These are phyloP conservation scores for Coprinopsis cinerea DNA, from an alignment of 768 basidiomycete genomes.

Conservation along the genomic window DNA sequence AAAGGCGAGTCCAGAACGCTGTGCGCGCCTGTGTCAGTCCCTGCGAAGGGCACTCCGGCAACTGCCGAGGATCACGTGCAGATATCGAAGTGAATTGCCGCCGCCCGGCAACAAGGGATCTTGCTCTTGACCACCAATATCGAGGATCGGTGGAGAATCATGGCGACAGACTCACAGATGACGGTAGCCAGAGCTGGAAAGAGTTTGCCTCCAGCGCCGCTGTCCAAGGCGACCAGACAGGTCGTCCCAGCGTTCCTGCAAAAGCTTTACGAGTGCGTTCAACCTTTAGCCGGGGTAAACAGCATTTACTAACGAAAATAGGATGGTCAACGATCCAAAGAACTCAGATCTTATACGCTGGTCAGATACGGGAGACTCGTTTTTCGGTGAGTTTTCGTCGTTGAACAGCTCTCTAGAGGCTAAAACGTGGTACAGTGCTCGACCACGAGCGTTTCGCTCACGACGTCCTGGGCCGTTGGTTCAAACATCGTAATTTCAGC, in stretches of 20 bases:
- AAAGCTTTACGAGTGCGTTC: conserved; percentile 83
- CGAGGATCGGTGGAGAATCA: conserved; percentile 11
- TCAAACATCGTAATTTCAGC: conserved; percentile 95
- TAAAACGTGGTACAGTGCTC: conserved; percentile 49
- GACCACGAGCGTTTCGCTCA: conserved; percentile 88
- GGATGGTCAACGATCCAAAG: conserved; percentile 86
- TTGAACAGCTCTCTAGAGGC: background rate
- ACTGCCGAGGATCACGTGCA: background rate
- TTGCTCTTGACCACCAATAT: background rate
- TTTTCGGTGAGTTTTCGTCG: conserved; percentile 57
- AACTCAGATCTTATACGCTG: conserved; percentile 86
- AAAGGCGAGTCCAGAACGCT: too few relatives aligned
- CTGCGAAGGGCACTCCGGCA: too few relatives aligned
- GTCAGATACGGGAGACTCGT: conserved; percentile 88
- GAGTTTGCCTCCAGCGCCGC: conserved; percentile 23
- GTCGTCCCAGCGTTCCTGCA: conserved; percentile 78
- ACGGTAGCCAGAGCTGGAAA: conserved; percentile 43
- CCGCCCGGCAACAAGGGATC: background rate
- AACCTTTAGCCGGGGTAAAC: conserved; percentile 4
- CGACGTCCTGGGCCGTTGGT: conserved; percentile 88
- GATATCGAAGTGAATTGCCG: background rate
- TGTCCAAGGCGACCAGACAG: conserved; percentile 31
- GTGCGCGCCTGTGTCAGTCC: too few relatives aligned
- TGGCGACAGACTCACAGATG: conserved; percentile 52
- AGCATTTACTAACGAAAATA: conserved; percentile 23